Base-by-base conservation (phyloP, 768 basidiomycete genomes). In the Psilocybe tampanensis region DNA sequence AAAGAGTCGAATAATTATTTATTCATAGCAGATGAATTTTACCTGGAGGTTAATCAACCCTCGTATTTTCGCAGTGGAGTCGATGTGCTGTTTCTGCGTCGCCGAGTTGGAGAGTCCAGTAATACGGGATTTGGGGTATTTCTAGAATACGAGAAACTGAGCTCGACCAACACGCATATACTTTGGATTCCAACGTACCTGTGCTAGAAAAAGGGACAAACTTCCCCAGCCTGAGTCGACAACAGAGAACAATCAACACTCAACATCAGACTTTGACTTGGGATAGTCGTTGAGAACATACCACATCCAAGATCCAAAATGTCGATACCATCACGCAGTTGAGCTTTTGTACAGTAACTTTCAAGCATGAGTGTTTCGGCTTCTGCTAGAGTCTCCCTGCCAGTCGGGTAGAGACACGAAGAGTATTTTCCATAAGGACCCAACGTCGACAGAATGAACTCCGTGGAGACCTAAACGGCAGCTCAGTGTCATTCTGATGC, bases 251-350 rank as follows among this genome's bases (percentile, higher is more conserved):
- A 9, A 49, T 42, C 39, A 39, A 34, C 2, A 12, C 52, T 19
- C 19, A 34, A 19, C 48, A 43, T 24, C 22, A 47, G 7, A 13
- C 11, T 13, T 24, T 24, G 24, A 26, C 6, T 45, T n/a, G 19
- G 7, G 32, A 43, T 13, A 48, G n/a, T 9, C 44, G 29, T 29
- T n/a, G n/a, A 29, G 12, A 13, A 64, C 76, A 23, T 62, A 80
- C 80, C 88, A 68, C 89, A 90, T 3, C 88, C 88, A 6, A 90
- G 72, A 67, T 90, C 89, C 39, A 90, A 67, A 23, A 90, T 75
- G 59, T 84, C 82, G 48, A 80, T 75, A 0, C 86, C 88, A 59
- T 89, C 85, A 51, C 68, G 74, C 21, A 91, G 67, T 47, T 80
- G 76, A 0, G 87, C 87, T 62, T 87, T 89, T 52, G 77, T 69